A percentile compares a stretch with the other conserved stretches of the same genome.
These are phyloP conservation scores for Potentilla sterilis DNA, from an alignment of 306 rosid species.

Conservation along the genomic window DNA sequence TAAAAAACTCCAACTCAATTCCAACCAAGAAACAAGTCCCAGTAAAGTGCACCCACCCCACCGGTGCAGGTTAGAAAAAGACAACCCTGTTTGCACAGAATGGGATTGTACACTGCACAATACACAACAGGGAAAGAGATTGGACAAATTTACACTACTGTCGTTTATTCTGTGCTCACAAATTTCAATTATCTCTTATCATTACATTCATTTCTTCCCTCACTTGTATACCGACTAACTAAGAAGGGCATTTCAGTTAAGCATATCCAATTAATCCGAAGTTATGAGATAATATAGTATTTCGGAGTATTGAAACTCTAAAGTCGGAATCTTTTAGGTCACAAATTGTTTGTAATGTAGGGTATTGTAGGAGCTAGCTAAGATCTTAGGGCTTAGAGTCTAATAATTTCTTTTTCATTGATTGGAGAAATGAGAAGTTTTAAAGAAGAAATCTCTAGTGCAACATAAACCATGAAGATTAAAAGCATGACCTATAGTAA, in stretches of 20 bases:
- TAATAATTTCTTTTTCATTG: too few species aligned
- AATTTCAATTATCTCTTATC: background rate
- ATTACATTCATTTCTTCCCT: background rate
- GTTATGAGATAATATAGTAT: too few species aligned
- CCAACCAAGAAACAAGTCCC: background rate
- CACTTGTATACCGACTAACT: background rate
- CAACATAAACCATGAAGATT: too few species aligned
- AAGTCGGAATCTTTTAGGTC: too few species aligned
- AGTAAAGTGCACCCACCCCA: constrained; percentile 12
- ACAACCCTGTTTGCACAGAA: background rate
- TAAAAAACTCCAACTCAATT: background rate
- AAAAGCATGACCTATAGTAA: too few species aligned
- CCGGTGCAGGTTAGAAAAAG: constrained; percentile 26
- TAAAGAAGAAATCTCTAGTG: too few species aligned
- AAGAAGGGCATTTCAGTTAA: background rate
- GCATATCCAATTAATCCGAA: background rate
- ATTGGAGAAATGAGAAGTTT: too few species aligned
- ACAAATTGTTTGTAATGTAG: too few species aligned
- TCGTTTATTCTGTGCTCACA: background rate
- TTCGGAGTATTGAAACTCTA: too few species aligned
- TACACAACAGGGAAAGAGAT: constrained; percentile 17
- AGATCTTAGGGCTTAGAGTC: too few species aligned
- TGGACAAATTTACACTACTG: constrained; percentile 20
- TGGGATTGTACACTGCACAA: constrained; percentile 1
- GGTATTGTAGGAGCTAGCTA: background rate